These are phyloP conservation scores for Avicennia marina DNA, from an alignment of 257 asterid species.

Conservation along the genomic window DNA sequence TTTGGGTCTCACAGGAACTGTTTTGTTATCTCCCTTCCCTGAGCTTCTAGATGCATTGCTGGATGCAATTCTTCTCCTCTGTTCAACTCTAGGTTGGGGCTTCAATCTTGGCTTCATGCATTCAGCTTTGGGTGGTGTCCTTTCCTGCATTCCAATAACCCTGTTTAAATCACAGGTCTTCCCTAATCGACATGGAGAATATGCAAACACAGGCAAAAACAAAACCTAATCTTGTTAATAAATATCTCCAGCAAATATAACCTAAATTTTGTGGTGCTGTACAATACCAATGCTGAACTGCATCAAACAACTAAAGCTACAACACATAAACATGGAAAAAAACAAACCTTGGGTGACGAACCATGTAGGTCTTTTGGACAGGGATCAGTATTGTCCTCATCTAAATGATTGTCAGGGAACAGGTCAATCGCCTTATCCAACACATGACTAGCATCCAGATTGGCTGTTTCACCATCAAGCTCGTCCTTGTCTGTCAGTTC, in stretches of 20 bases:
- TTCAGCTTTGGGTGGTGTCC: conserved; percentile 18
- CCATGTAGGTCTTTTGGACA: background rate
- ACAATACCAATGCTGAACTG: background rate
- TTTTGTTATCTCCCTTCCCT: conserved; percentile 21
- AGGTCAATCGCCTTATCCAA: conserved; percentile 3
- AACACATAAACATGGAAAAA: background rate
- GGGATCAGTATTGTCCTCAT: conserved; percentile 17
- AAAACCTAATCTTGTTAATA: background rate
- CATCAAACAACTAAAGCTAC: background rate
- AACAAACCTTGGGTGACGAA: conserved; percentile 32
- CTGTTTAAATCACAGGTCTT: background rate
- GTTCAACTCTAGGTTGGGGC: conserved; percentile 23
- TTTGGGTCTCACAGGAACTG: conserved; percentile 8
- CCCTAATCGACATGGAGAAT: background rate
- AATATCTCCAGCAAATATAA: too few species aligned
- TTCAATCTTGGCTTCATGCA: conserved; percentile 17
- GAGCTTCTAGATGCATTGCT: conserved; percentile 26
- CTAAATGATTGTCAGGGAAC: conserved; percentile 5
- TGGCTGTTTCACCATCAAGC: conserved; percentile 11
- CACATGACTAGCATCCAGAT: conserved; percentile 11
- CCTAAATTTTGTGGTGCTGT: background rate
- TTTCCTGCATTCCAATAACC: conserved; percentile 27
- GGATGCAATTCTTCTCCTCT: conserved; percentile 22
- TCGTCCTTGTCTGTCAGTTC: conserved; percentile 19
- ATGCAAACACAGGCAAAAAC: background rate